Conservation (phyloP, 2,329 filamentous ascomycete species). For the Boeremia lycopersici region DNA sequence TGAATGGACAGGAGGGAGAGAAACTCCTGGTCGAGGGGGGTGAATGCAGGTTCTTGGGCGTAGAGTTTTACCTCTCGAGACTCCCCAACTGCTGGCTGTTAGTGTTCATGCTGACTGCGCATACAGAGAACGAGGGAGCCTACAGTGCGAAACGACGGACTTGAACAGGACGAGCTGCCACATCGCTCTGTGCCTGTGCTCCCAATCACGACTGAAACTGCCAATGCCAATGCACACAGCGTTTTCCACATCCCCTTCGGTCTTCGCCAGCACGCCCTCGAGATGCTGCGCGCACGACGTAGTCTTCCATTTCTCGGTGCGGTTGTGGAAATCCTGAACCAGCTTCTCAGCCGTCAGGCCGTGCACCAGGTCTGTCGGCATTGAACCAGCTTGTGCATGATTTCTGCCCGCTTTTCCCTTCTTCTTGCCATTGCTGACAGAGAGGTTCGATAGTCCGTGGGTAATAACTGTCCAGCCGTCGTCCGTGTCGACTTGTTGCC, state of each 20-base stretch:
- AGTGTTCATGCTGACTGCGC: neutral
- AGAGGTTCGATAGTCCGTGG: constrained; percentile 26
- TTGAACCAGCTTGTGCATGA: constrained; percentile 11
- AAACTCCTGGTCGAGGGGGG: constrained; percentile 37
- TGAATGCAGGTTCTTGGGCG: constrained; percentile 47
- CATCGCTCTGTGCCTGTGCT: constrained; percentile 39
- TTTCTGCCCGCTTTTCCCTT: neutral
- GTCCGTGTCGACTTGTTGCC: constrained; percentile 33
- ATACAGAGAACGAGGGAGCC: neutral
- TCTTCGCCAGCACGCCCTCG: constrained; percentile 17
- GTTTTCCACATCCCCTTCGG: constrained; percentile 19
- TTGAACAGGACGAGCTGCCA: constrained; percentile 49
- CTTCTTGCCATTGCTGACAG: constrained; percentile 11
- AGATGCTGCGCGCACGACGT: constrained; percentile 32
- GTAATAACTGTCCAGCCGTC: constrained; percentile 49
- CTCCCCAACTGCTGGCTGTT: constrained; percentile 7
- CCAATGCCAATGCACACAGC: constrained; percentile 47
- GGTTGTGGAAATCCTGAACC: constrained; percentile 24
- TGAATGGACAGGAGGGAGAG: constrained; percentile 31
- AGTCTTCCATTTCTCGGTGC: constrained; percentile 33
- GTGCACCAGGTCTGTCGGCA: constrained; percentile 24
- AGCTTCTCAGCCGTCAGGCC: constrained; percentile 37
- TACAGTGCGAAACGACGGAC: constrained; percentile 26
- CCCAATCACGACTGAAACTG: constrained; percentile 46
- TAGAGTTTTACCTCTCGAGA: constrained; percentile 23